These are phyloP conservation scores for Lentinula guzmanii DNA, from an alignment of 768 basidiomycete genomes.

Conservation along the genomic window DNA sequence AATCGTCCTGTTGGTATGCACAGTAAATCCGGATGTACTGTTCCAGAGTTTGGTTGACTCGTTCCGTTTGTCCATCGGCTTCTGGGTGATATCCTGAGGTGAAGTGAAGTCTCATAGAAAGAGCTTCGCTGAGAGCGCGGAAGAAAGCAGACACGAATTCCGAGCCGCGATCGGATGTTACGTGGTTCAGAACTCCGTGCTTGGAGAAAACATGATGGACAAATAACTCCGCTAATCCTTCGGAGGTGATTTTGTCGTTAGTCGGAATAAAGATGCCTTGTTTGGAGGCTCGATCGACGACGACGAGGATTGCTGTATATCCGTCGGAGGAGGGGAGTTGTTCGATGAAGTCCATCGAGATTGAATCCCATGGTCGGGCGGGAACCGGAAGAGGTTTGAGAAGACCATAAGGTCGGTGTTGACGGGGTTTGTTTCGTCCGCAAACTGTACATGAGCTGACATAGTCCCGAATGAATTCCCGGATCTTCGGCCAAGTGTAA, in stretches of 20 bases:
- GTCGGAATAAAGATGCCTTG: conserved; percentile 12
- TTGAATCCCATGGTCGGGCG: no score
- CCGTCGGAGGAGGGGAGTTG: no score
- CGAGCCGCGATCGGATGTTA: conserved; percentile 13
- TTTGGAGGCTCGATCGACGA: neutral
- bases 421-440: no score
- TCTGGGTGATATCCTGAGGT: neutral
- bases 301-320: no score
- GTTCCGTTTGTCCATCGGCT: conserved; percentile 15
- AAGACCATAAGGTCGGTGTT: no score
- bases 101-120: neutral
- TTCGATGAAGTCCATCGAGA: no score
- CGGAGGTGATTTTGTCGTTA: conserved; percentile 6
- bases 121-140: neutral
- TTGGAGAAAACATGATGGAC: conserved; percentile 14
- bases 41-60: conserved; percentile 18
- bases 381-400: no score
- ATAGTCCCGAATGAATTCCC: no score
- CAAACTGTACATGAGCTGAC: no score
- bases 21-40: conserved; percentile 18
- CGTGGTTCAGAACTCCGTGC: conserved; percentile 11
- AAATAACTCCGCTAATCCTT: conserved; percentile 9
- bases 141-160: conserved; percentile 17
- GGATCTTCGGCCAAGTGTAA: no score
- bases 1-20: conserved; percentile 19